phyloP scores from a whole-genome alignment of 1,284 basidiomycete species.

The Golubevia pallescens region DNA sequence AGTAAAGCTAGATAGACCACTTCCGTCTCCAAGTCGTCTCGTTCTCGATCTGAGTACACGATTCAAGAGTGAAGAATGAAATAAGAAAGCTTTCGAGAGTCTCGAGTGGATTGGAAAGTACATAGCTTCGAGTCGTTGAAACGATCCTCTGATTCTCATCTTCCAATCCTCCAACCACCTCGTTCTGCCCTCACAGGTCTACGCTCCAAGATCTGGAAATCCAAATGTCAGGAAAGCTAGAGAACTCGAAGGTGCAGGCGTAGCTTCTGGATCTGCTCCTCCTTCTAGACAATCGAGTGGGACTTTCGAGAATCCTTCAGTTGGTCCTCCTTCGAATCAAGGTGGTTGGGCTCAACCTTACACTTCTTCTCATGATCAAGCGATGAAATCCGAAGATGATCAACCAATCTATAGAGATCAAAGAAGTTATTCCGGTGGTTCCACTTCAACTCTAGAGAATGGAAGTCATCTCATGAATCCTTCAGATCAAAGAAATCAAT shows the following conservation, averaged over 20 bases:
- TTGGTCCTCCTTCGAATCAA: not conserved
- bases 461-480: conserved; percentile 15
- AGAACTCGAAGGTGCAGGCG: conserved; percentile 22
- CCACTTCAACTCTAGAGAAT: not conserved
- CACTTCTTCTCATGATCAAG: not conserved
- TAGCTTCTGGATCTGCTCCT: conserved; percentile 8
- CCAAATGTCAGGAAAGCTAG: conserved; percentile 44
- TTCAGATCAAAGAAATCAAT: conserved; percentile 5
- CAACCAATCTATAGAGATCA: not conserved
- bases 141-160: not conserved
- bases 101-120: too few species aligned
- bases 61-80: too few species aligned
- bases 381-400: not conserved
- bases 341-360: not conserved
- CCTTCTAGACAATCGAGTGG: not conserved
- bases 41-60: too few species aligned
- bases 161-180: not conserved
- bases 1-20: too few species aligned
- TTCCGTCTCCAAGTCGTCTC: too few species aligned
- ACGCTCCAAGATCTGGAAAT: conserved; percentile 47
- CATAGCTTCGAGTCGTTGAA: conserved; percentile 2
- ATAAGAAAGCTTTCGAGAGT: too few species aligned
- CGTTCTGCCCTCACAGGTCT: conserved; percentile 14
- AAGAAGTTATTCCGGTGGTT: not conserved
- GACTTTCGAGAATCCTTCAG: not conserved